Evolutionary conservation across 169 alveolate genomes (phyloP).

Genomic region (Plasmodium fragile): DNA sequence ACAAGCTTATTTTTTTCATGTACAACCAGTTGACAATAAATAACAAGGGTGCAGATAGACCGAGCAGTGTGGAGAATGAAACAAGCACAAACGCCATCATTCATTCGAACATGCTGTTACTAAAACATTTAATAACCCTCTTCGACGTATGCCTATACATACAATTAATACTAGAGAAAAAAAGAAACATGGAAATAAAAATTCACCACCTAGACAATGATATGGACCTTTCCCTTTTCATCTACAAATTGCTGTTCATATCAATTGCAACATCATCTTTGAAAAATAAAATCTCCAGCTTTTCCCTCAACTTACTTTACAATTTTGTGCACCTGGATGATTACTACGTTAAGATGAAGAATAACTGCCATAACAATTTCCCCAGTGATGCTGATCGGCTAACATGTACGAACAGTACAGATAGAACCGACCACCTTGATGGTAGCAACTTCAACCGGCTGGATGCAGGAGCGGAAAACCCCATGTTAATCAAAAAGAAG

Average conservation of each 20-base stretch:
- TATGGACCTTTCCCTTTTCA: constrained; percentile 36
- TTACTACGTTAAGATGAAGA: constrained; percentile 24
- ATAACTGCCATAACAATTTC: constrained; percentile 24
- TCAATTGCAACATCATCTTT: constrained; percentile 31
- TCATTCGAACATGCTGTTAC: constrained; percentile 28
- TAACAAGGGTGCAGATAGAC: background rate
- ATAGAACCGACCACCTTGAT: background rate
- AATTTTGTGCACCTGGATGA: constrained; percentile 30
- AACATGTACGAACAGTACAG: background rate
- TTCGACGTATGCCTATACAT: constrained; percentile 56
- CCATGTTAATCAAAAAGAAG: constrained; percentile 22
- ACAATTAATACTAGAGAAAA: constrained; percentile 24
- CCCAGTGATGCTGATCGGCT: background rate
- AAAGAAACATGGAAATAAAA: background rate
- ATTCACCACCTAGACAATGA: constrained; percentile 10
- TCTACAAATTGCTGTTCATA: constrained; percentile 37
- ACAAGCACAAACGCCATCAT: background rate
- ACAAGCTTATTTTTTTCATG: constrained; percentile 45
- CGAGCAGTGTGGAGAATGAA: background rate
- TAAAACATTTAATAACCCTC: constrained; percentile 27
- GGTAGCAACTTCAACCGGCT: background rate
- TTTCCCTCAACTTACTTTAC: constrained; percentile 33
- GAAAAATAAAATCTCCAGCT: constrained; percentile 50
- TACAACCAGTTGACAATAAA: background rate
- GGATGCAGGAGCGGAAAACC: constrained; percentile 8